Percentiles rank a stretch among this genome's conserved stretches.
Conservation (phyloP, 2,329 filamentous ascomycete species). For the Dryadomyces quercivorus region DNA sequence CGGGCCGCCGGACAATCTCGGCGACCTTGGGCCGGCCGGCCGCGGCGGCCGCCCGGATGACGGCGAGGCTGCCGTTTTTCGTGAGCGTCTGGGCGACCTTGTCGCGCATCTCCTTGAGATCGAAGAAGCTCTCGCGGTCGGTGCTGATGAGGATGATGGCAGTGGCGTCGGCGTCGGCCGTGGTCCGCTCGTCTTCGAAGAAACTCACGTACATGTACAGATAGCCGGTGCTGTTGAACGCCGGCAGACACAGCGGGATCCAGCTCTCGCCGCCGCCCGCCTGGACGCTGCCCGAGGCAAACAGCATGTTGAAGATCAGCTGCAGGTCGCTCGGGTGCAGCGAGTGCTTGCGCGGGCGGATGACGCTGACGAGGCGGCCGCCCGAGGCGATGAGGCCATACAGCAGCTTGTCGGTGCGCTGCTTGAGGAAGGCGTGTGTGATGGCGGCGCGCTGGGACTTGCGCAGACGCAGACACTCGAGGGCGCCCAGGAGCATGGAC, state of each 20-base stretch:
- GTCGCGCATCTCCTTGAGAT: slow-evolving; percentile 62
- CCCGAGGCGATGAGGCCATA: slow-evolving; percentile 92
- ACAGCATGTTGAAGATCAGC: slow-evolving; percentile 98
- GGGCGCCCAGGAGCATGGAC: slow-evolving; percentile 72
- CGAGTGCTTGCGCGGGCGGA: slow-evolving; percentile 87
- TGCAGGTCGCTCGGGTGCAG: slow-evolving; percentile 92
- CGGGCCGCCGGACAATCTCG: slow-evolving; percentile 57
- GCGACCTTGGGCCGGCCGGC: slow-evolving; percentile 58
- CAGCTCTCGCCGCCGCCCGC: slow-evolving; percentile 88
- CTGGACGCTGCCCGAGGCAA: slow-evolving; percentile 85
- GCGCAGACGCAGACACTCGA: slow-evolving; percentile 86
- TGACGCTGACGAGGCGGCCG: slow-evolving; percentile 85
- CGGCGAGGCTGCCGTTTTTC: slow-evolving; percentile 60
- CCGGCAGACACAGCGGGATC: slow-evolving; percentile 90
- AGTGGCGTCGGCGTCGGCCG: slow-evolving; percentile 37
- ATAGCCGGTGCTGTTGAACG: slow-evolving; percentile 94
- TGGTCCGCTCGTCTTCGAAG: slow-evolving; percentile 48
- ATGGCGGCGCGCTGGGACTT: slow-evolving; percentile 79
- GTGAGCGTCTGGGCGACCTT: slow-evolving; percentile 56
- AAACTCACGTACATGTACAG: slow-evolving; percentile 99
- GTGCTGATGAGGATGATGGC: slow-evolving; percentile 87
- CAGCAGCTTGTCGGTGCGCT: slow-evolving; percentile 63
- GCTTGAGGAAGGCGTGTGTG: slow-evolving; percentile 75
- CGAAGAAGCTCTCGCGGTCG: slow-evolving; percentile 87
- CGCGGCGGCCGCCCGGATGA: slow-evolving; percentile 60